phyloP scores from a whole-genome alignment of 2,329 filamentous ascomycete genomes.

The Trichoderma polysporum region DNA sequence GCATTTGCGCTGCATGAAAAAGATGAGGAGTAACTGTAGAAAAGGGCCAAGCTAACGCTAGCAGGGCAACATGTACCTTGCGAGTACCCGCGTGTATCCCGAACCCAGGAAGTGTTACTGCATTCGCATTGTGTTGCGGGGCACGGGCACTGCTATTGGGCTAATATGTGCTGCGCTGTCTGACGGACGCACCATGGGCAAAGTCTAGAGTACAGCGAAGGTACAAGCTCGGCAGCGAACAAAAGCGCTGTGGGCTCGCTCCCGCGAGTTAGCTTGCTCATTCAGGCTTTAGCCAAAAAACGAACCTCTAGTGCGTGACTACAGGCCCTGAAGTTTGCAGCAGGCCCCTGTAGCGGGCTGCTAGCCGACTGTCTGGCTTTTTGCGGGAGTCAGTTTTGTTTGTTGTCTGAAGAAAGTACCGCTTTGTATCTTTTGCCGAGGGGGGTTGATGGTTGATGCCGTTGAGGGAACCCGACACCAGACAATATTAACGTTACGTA shows the following conservation, averaged over 20 bases:
- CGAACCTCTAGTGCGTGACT: neutral
- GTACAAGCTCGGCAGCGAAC: neutral
- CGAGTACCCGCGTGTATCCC: neutral
- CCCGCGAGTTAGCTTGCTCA: neutral
- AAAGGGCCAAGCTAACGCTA: neutral
- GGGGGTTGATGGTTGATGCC: no score
- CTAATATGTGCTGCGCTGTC: neutral
- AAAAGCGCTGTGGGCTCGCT: neutral
- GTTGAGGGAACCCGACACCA: no score
- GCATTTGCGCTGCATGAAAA: slow-evolving; percentile 15
- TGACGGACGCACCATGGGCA: no score
- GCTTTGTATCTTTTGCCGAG: no score
- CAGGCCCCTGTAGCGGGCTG: no score
- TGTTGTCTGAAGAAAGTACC: no score
- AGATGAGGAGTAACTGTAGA: neutral
- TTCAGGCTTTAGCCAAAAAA: neutral
- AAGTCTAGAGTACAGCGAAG: neutral
- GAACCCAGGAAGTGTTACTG: neutral
- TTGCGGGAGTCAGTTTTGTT: no score
- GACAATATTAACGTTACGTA: no score
- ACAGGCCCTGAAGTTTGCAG: no score
- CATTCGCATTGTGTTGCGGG: no score
- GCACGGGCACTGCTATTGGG: neutral
- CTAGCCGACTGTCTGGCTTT: no score
- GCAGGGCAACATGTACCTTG: neutral